Evolutionary conservation across 176 grass and related monocot species (phyloP).

Genomic region (bread wheat (Triticum aestivum)): IWGSC_CS_RefSeq_v2.1 NC_057805.1:11324725-11325224

Average conservation of each 20-base stretch:
- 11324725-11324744: not conserved
- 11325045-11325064: slow-evolving; percentile 9
- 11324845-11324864: slow-evolving; percentile 97
- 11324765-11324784: not conserved
- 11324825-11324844: slow-evolving; percentile 93
- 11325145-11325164: not conserved
- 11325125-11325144: not conserved
- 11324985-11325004: too few species aligned
- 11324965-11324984: not conserved
- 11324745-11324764: slow-evolving; percentile 7
- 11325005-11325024: not conserved
- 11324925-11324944: not conserved
- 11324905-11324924: not conserved
- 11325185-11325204: slow-evolving; percentile 1
- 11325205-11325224: slow-evolving; percentile 3
- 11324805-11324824: slow-evolving; percentile 87
- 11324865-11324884: slow-evolving; percentile 80
- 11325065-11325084: not conserved
- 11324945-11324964: slow-evolving; percentile 7
- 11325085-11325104: slow-evolving; percentile 11
- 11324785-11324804: slow-evolving; percentile 33
- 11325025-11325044: not conserved
- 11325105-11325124: not conserved
- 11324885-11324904: not conserved
- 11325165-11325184: not conserved